phyloP scores from a whole-genome alignment of 2,329 filamentous ascomycete genomes.

The Monilinia fructigena region DNA sequence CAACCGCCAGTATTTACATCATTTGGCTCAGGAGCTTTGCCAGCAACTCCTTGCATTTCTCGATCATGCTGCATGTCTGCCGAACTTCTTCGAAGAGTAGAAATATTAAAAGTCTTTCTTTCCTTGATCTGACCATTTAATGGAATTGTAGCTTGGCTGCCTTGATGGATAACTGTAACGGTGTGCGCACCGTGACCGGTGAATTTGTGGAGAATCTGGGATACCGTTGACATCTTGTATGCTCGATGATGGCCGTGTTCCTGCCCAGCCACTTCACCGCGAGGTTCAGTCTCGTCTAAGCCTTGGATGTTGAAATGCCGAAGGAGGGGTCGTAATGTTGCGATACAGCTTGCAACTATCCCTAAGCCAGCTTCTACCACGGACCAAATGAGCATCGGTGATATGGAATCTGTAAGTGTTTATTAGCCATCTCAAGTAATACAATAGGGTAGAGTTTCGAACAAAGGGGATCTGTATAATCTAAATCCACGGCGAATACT shows the following conservation, averaged over 20 bases:
- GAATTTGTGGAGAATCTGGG: conserved; percentile 16
- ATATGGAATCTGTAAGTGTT: conserved; percentile 16
- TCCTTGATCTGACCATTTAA: conserved; percentile 5
- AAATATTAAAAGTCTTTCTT: conserved; percentile 8
- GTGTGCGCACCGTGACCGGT: conserved; percentile 19
- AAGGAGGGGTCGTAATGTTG: conserved; percentile 21
- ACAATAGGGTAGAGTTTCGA: not conserved
- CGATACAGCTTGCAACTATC: conserved; percentile 18
- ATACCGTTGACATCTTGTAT: conserved; percentile 22
- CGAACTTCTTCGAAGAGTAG: conserved; percentile 10
- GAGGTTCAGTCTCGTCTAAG: conserved; percentile 8
- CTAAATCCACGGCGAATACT: conserved; percentile 13
- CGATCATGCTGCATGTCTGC: conserved; percentile 16
- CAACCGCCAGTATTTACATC: conserved; percentile 22
- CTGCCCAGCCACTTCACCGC: not conserved
- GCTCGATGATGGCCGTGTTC: not conserved
- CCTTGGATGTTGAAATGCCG: conserved; percentile 15
- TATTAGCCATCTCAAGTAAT: not conserved
- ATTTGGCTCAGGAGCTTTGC: conserved; percentile 14
- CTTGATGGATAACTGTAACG: conserved; percentile 14
- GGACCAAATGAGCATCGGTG: conserved; percentile 20
- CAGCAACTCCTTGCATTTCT: conserved; percentile 16
- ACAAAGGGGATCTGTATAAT: conserved; percentile 21
- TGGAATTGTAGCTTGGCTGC: conserved; percentile 10
- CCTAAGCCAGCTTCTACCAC: conserved; percentile 19